Evolutionary conservation across 1,284 basidiomycete species (phyloP).

Genomic region (Malassezia slooffiae): DNA sequence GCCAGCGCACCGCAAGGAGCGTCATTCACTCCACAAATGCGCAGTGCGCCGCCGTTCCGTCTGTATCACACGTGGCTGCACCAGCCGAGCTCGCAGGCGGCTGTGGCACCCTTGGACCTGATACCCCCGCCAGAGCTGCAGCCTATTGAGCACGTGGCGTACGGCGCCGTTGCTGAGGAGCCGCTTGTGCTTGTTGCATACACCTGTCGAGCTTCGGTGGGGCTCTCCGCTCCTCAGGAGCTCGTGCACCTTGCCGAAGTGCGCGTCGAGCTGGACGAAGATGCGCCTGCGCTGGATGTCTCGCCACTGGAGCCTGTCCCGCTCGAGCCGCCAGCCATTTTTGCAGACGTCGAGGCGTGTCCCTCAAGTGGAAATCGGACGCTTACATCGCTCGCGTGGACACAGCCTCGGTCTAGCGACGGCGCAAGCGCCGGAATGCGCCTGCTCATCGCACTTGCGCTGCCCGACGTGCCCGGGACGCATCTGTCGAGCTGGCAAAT

Average conservation of each 20-base stretch:
- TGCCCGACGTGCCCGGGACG: background rate
- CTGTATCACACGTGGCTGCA: constrained; percentile 1
- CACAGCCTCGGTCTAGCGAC: background rate
- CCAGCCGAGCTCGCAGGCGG: constrained; percentile 4
- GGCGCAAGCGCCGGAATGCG: too few species aligned
- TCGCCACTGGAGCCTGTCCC: background rate
- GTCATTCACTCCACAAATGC: too few species aligned
- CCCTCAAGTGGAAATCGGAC: background rate
- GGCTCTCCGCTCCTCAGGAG: too few species aligned
- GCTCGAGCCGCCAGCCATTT: background rate
- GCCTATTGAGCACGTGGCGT: background rate
- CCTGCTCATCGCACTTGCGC: too few species aligned
- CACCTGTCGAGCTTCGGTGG: background rate
- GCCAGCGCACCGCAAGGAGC: too few species aligned
- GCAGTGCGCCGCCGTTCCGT: too few species aligned
- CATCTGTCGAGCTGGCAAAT: too few species aligned
- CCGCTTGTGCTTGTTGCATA: constrained; percentile 7
- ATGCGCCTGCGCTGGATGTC: constrained; percentile 3
- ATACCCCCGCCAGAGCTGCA: too few species aligned
- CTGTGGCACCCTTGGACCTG: too few species aligned
- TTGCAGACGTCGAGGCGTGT: background rate
- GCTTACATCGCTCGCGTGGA: constrained; percentile 1
- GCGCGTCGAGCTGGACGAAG: constrained; percentile 3
- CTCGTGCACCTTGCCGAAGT: constrained; percentile 1
- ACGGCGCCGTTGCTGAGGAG: background rate